Base-by-base conservation (phyloP, 1,284 basidiomycete genomes). In the Ceratobasidium sp. region DNA sequence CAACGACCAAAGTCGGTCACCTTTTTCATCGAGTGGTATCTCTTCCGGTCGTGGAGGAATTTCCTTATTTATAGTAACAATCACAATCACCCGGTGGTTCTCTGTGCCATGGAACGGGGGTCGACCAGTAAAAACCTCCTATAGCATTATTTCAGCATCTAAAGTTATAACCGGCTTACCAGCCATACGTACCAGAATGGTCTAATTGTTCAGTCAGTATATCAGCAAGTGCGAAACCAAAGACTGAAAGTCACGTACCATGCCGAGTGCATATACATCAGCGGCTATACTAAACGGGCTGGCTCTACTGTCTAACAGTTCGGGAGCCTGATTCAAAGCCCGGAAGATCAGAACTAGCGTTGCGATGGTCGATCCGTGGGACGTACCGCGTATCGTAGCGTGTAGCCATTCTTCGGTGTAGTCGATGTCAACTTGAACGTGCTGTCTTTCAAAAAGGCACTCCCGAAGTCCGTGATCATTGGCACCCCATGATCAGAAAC, bases 261-360 rank as follows among this genome's bases (percentile, higher is more conserved):
- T 62, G 6, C 41, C 60, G 34, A 62, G 60, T 28, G 60, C 60
- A 48, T 62, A 62, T 36, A 62, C 26, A 28, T 62, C 60, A 32
- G 60, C 60, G 8, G 41, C 45, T 28, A 21, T 8, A 9, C 39
- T 45, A 12, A 26, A 26, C 16, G 23, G n/a, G 3, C 41, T 43
- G 12, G 26, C 12, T 9, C 46, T 43, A 18, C 30, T 45, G 6
- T 46, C 28, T 2, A 62, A 41, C 16, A 61, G 45, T 28, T 62
- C 60, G 1, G 60, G 60, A 1, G 60, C 60, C 60, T 62, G 12
- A 28, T 21, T 12, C 10, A 12, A 12, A 21, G 3, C 12, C 9
- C 3, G 23, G 23, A 39, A 39, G 36, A 39, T 5, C 36, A 5
- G 36, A 39, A 39, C 36, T n/a, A n/a, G n/a, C n/a, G n/a, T n/a